Percentiles rank a stretch among this genome's conserved stretches.
Evolutionary conservation across 2,329 filamentous ascomycete species (phyloP).

Genomic region (Pseudocercospora fijiensis): DNA sequence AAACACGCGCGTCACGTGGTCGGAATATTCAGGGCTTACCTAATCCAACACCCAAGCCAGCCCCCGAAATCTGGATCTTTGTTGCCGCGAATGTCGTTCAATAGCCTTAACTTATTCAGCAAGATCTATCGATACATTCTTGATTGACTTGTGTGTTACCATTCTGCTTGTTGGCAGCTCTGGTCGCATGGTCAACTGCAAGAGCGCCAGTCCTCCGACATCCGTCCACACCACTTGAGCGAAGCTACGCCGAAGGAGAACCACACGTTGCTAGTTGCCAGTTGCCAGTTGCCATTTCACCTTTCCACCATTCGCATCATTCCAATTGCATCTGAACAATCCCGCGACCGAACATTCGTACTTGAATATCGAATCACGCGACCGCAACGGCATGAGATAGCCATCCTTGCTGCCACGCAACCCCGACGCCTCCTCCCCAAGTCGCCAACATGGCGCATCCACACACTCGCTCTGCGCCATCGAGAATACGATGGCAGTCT

Average conservation of each 20-base stretch:
- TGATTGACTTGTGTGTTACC: background rate
- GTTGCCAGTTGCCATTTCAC: background rate
- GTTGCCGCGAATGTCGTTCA: constrained; percentile 20
- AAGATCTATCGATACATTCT: background rate
- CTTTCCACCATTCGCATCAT: background rate
- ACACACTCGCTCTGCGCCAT: constrained; percentile 6
- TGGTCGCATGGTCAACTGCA: background rate
- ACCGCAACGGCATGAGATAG: constrained; percentile 7
- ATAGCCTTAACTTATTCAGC: constrained; percentile 12
- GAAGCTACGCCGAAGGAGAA: background rate
- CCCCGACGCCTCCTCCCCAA: constrained; percentile 3
- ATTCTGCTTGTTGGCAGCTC: background rate
- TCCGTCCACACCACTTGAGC: background rate
- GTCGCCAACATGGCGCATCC: constrained; percentile 24
- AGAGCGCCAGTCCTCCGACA: background rate
- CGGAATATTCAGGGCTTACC: background rate
- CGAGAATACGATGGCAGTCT: constrained; percentile 19
- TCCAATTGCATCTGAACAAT: background rate
- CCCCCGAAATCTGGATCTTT: constrained; percentile 7
- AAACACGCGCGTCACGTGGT: constrained; percentile 8
- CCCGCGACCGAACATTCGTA: background rate
- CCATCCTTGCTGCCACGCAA: constrained; percentile 25
- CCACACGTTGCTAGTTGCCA: constrained; percentile 11
- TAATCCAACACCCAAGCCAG: too few species aligned
- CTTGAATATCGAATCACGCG: background rate